Conservation (phyloP, 306 rosid species). For the Vachellia collinsii region DNA sequence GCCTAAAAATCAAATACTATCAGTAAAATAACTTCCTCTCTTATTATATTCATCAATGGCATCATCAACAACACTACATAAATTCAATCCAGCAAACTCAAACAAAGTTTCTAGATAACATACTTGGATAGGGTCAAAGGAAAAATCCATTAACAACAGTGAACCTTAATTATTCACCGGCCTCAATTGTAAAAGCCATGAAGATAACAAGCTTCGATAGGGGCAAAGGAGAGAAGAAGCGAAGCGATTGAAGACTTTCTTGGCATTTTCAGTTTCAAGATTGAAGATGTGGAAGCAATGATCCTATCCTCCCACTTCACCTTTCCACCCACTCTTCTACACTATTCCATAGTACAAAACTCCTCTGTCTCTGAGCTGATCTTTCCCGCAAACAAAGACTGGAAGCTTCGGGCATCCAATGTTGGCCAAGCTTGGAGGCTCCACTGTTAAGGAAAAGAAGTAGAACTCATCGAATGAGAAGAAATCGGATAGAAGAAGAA, state of each 20-base stretch:
- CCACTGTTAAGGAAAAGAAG: no score
- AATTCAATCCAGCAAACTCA: no score
- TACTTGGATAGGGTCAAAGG: no score
- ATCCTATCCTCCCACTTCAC: slow-evolving; percentile 30
- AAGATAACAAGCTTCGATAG: neutral
- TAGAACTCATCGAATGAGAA: no score
- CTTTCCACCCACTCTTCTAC: slow-evolving; percentile 55
- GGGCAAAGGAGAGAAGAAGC: slow-evolving; percentile 52
- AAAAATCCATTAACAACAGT: neutral
- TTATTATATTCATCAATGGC: no score
- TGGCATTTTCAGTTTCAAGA: slow-evolving; percentile 44
- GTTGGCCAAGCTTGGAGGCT: slow-evolving; percentile 44
- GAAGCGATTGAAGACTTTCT: slow-evolving; percentile 37
- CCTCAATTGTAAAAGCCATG: neutral
- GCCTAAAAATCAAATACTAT: no score
- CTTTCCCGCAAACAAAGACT: slow-evolving; percentile 48
- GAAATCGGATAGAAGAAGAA: no score
- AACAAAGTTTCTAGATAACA: no score
- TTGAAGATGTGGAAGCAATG: slow-evolving; percentile 50
- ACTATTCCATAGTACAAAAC: slow-evolving; percentile 45
- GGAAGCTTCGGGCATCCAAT: slow-evolving; percentile 45
- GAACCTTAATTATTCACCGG: neutral
- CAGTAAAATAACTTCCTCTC: no score
- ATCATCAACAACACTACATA: no score
- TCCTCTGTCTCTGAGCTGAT: slow-evolving; percentile 53